Evolutionary conservation across 2,329 filamentous ascomycete genomes (phyloP), one percentile per base, ranked within the genome.

Genomic region (Penicillium decumbens): DNA sequence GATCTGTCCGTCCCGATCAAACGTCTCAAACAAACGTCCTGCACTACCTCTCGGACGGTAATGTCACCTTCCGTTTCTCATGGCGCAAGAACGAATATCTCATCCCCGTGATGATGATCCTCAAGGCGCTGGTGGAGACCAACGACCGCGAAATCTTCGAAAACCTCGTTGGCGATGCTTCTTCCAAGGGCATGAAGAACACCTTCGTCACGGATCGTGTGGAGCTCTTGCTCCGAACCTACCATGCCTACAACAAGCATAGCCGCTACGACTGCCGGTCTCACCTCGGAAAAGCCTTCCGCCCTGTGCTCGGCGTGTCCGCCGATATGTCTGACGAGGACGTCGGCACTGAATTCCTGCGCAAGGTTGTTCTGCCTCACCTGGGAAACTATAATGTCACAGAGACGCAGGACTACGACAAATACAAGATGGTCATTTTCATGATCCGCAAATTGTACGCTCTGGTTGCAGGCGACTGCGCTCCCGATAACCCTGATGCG

Each of bases 21-120:
- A 96, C 92, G 7, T 96, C 91, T 27, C 92, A 97, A 72, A 97
- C 92, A 32, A 98, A 97, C 65, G 90, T 95, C 29, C 79, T 98
- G 42, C 93, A 98, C 73, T 98, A 97, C 70, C 81, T 98, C 49
- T 89, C 80, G 62, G 93, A 98, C 68, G 93, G 93, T 57, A 97
- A 96, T 70, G 85, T 97, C 62, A 97, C 89, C 0, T 95, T 98
- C 73, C 82, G 93, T 49, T 98, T 98, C 72, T 96, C 92, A 6
- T 98, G 92, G 92, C 81, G 91, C 59, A 98, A 98, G 74, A 89
- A 90, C 60, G 93, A 98, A 71, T 98, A 89, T 65, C 81, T 98
- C n/a, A 81, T 98, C 2, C 93, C 93, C 1, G 88, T 90, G 53
- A 85, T 96, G 80, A 97, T 98, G 92, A 84, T 98, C 29, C 74